Evolutionary conservation across 202 grass and related monocot genomes (phyloP), one percentile per base, ranked within the genome.

Genomic region (Setaria viridis): DNA sequence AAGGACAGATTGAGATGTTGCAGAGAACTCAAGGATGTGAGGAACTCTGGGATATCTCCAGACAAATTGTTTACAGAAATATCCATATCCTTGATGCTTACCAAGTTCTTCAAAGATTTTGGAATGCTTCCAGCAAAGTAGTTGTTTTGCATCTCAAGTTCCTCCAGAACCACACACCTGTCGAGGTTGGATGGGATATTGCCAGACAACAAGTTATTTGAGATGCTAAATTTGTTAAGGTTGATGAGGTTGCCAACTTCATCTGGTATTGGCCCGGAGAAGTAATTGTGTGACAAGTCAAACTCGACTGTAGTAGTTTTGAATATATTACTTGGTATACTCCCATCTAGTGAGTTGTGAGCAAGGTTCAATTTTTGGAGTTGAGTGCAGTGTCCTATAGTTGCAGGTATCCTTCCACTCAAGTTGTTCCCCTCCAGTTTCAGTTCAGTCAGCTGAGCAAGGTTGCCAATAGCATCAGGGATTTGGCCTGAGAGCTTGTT

Each of bases 281-380:
- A 70, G 10, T 65, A 45, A 66, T 91, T 94, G 78, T 94, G 25
- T n/a, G 89, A 85, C 51, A 94, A 80, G n/a, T 89, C 80, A 16
- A 91, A 69, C 14, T 39, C 50, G 45, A 94, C 42, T 0, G 81
- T 76, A 62, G 62, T 57, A 57, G 92, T 87, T 47, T 67, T 56
- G 13, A 88, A 65, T 17, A 92, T 62, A 0, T 35, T 29, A 0
- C 72, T 84, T 11, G 92, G 89, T 81, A 94, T 90, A 9, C 30
- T 45, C 10, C 92, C 90, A 58, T 72, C 19, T 62, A 92, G 74
- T 33, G 53, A 50, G 56, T 94, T 94, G 30, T 60, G 58, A 16
- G 85, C 77, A 72, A 94, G 69, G 25, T 92, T 90, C 0, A 91
- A 62, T 13, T 19, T 65, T 42, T 77, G 33, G 43, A 94, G 63